Evolutionary conservation across 352 stramenopile species (phyloP), one percentile per base, ranked within the genome.

Genomic region (Phytopythium oedochilum): DNA sequence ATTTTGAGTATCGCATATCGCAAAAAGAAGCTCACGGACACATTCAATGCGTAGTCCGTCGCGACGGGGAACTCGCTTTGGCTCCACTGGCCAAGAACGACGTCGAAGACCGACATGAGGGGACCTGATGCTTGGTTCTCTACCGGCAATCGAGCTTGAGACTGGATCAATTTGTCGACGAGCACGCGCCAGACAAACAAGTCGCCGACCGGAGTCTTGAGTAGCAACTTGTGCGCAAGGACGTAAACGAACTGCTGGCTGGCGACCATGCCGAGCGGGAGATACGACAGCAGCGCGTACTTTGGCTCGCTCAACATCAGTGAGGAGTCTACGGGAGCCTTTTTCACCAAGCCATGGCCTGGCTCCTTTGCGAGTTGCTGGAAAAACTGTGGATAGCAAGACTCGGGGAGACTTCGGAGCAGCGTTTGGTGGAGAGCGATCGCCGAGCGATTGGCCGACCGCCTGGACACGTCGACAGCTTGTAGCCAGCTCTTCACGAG

Each of bases 241-340:
- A 83, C 67, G 54, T 78, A 87, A 55, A 84, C 70, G 47, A 91
- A 85, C 44, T 91, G 78, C 35, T 75, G 71, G 52, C 66, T 84
- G n/a, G 43, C 7, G 26, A 47, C 66, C 28, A 91, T 5, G 6
- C 55, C 23, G 0, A 23, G 22, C 2, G 81, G 72, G 18, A 89
- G 49, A 11, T 78, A 53, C 26, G 66, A 67, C 14, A 89, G 53
- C 12, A 91, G 61, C 7, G 53, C 60, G 51, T 89, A 87, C 57
- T 86, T 84, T 22, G 76, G 64, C 22, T 59, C 44, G 31, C 18
- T 22, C 18, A 78, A 44, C 23, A 60, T 54, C 49, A 31, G 60
- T 23, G 55, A 25, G 42, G 53, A 35, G 31, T 17, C 50, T 3
- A 35, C 47, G 10, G 23, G 28, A 14, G 9, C 2, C 20, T 39